Conservation (phyloP, 805 yeast species). For the Millerozyma acaciae region DNA sequence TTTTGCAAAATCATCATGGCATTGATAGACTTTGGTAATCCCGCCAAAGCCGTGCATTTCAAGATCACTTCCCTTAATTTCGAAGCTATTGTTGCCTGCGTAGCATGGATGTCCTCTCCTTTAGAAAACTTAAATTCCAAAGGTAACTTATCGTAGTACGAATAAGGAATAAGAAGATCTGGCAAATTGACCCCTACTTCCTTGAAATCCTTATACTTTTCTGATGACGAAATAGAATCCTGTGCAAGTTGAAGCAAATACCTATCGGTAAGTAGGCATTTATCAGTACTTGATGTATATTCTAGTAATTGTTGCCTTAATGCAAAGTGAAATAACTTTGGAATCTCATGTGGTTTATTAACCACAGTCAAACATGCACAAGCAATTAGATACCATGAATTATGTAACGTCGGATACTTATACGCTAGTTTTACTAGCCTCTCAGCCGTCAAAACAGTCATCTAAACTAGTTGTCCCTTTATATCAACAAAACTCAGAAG, state of each 20-base stretch:
- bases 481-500: no score
- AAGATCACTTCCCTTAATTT: conserved; percentile 73
- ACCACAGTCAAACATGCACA: conserved; percentile 79
- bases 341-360: conserved; percentile 78
- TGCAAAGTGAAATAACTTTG: conserved; percentile 70
- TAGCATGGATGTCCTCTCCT: conserved; percentile 32
- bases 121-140: conserved; percentile 30
- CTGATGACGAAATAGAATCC: conserved; percentile 37
- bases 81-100: conserved; percentile 38
- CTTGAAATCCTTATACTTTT: conserved; percentile 33
- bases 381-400: conserved; percentile 74
- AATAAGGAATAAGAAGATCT: conserved; percentile 37
- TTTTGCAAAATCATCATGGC: conserved; percentile 61
- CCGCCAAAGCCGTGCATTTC: conserved; percentile 75
- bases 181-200: conserved; percentile 42
- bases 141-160: conserved; percentile 35
- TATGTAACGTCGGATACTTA: conserved; percentile 49
- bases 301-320: conserved; percentile 42
- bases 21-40: conserved; percentile 83
- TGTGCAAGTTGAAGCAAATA: conserved; percentile 33
- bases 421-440: conserved; percentile 51
- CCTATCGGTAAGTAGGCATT: conserved; percentile 28
- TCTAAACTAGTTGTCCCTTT: no score
- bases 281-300: conserved; percentile 16
- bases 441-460: conserved; percentile 46